Conservation (phyloP, 768 basidiomycete species). For the Boletus sp. region DNA sequence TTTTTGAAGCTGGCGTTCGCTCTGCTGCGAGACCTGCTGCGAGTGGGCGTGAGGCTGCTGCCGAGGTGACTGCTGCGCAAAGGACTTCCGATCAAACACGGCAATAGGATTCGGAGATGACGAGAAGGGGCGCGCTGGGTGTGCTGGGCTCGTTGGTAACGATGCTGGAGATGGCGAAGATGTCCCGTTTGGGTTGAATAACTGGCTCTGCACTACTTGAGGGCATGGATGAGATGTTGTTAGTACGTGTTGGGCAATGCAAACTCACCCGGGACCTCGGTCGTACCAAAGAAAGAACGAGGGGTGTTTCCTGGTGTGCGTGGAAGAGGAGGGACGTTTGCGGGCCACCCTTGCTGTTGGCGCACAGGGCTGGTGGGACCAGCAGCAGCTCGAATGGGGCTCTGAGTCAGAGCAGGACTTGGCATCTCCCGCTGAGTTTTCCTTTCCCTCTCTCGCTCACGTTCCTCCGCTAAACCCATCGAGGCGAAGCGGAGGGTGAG, state of each 20-base stretch:
- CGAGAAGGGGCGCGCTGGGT: constrained; percentile 8
- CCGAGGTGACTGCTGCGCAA: constrained; percentile 13
- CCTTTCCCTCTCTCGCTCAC: constrained; percentile 13
- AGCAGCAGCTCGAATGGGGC: constrained; percentile 6
- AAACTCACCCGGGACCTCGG: constrained; percentile 15
- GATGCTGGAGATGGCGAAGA: constrained; percentile 12
- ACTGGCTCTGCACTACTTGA: not conserved
- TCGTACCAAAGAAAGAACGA: constrained; percentile 12
- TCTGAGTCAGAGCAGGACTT: constrained; percentile 6
- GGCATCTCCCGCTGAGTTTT: constrained; percentile 9
- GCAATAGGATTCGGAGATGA: constrained; percentile 19
- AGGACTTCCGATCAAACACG: constrained; percentile 22
- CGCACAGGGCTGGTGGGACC: constrained; percentile 14
- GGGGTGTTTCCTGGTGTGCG: constrained; percentile 18
- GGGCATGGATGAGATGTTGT: constrained; percentile 4
- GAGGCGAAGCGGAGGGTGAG: constrained; percentile 35
- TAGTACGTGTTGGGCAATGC: not conserved
- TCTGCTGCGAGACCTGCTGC: constrained; percentile 18
- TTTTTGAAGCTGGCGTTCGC: constrained; percentile 25
- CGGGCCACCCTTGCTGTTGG: constrained; percentile 20
- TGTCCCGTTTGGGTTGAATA: constrained; percentile 11
- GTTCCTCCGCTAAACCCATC: constrained; percentile 23
- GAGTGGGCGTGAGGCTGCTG: constrained; percentile 10
- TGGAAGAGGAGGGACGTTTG: constrained; percentile 30
- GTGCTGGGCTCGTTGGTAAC: constrained; percentile 24